Conservation (phyloP, 768 basidiomycete genomes). For the Dentipellis fragilis region DNA sequence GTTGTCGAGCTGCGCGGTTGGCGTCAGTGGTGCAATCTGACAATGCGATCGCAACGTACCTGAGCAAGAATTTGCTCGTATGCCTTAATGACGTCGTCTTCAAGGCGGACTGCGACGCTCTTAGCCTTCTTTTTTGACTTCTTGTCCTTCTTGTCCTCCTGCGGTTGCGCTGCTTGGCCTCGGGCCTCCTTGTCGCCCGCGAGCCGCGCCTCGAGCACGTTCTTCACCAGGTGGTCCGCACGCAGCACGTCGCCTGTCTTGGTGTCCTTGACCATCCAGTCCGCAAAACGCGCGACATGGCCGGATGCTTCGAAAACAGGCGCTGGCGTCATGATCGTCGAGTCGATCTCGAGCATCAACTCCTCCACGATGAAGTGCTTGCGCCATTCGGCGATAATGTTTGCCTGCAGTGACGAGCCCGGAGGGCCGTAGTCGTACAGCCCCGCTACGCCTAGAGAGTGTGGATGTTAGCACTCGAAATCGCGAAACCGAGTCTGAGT, state of each 20-base stretch:
- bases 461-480: neutral
- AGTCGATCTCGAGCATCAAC: conserved; percentile 96
- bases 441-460: conserved; percentile 78
- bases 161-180: conserved; percentile 51
- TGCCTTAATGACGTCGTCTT: conserved; percentile 61
- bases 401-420: conserved; percentile 90
- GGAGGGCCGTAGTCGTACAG: conserved; percentile 98
- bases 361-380: conserved; percentile 98
- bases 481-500: no score
- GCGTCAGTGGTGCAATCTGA: conserved; percentile 6
- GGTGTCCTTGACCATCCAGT: conserved; percentile 98
- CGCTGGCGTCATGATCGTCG: conserved; percentile 93
- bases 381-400: conserved; percentile 94
- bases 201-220: conserved; percentile 80
- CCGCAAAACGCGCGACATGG: conserved; percentile 95
- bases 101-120: conserved; percentile 55
- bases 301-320: conserved; percentile 95
- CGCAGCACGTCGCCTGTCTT: conserved; percentile 95
- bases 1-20: conserved; percentile 69
- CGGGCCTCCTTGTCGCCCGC: conserved; percentile 88
- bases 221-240: conserved; percentile 93
- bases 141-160: conserved; percentile 41
- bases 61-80: conserved; percentile 85
- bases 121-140: conserved; percentile 74
- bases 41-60: conserved; percentile 31